A percentile compares a stretch with the other conserved stretches of the same genome.
phyloP scores from a whole-genome alignment of 768 basidiomycete genomes.

The Termitomyces sp. region DNA sequence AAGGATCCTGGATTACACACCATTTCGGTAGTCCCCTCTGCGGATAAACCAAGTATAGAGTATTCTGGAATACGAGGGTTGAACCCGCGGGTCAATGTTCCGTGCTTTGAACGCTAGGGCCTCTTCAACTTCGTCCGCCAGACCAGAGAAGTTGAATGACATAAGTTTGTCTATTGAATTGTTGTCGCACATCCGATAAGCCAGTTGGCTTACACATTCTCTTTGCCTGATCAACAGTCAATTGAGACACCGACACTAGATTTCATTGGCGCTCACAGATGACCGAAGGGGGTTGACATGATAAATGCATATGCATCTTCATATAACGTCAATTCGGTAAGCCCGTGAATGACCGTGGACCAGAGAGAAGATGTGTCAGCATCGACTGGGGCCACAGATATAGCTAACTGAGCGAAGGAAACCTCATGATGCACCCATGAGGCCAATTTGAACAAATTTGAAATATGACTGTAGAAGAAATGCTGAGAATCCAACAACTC shows the following conservation, averaged over 20 bases:
- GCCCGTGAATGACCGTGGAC: slow-evolving; percentile 74
- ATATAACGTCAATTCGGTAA: slow-evolving; percentile 69
- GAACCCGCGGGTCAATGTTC: slow-evolving; percentile 84
- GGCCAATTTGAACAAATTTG: slow-evolving; percentile 68
- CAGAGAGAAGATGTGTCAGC: slow-evolving; percentile 70
- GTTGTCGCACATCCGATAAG: slow-evolving; percentile 92
- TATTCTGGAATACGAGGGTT: slow-evolving; percentile 85
- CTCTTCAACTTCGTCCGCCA: slow-evolving; percentile 85
- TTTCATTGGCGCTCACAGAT: slow-evolving; percentile 58
- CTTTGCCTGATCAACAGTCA: slow-evolving; percentile 56
- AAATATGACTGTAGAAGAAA: slow-evolving; percentile 75
- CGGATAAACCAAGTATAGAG: slow-evolving; percentile 92
- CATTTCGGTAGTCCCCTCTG: slow-evolving; percentile 88
- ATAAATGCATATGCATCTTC: slow-evolving; percentile 87
- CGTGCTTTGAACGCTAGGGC: slow-evolving; percentile 90
- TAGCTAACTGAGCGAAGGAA: slow-evolving; percentile 73
- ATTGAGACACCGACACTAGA: background rate
- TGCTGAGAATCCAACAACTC: slow-evolving; percentile 60
- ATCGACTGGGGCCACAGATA: slow-evolving; percentile 60
- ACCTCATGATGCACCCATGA: slow-evolving; percentile 61
- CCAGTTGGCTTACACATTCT: slow-evolving; percentile 78
- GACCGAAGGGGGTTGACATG: slow-evolving; percentile 70
- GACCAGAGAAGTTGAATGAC: slow-evolving; percentile 79
- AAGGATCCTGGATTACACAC: slow-evolving; percentile 44
- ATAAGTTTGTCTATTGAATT: slow-evolving; percentile 77